Percentiles rank a stretch among this genome's conserved stretches.
These are phyloP conservation scores for Linderniella brevidens DNA, from an alignment of 257 asterid species.

Conservation along the genomic window DNA sequence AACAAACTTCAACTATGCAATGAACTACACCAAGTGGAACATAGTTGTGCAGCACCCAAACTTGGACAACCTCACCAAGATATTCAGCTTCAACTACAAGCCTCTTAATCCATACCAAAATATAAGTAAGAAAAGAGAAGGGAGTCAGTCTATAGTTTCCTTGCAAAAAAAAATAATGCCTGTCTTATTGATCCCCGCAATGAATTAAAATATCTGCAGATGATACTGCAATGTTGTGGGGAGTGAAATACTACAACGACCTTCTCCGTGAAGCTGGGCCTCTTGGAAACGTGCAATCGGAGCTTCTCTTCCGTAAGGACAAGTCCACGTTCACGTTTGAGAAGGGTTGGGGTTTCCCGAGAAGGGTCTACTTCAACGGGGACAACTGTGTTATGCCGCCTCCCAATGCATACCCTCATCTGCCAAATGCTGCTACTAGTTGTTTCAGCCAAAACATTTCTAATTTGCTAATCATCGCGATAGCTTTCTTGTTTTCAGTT, in stretches of 20 bases:
- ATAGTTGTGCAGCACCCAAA: conserved; percentile 46
- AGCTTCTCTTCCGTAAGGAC: conserved; percentile 48
- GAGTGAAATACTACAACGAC: conserved; percentile 42
- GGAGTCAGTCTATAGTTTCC: no score
- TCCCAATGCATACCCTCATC: conserved; percentile 38
- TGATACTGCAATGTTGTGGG: conserved; percentile 57
- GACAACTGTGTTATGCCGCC: conserved; percentile 60
- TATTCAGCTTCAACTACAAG: conserved; percentile 54
- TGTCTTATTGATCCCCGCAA: no score
- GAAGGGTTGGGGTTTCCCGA: conserved; percentile 53
- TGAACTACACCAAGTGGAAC: conserved; percentile 71
- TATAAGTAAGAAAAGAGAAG: conserved; percentile 44
- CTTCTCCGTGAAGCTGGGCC: conserved; percentile 39
- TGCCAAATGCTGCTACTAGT: conserved; percentile 16
- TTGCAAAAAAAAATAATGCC: no score
- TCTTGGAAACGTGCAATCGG: conserved; percentile 46
- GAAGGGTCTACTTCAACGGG: conserved; percentile 50
- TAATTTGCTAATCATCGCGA: no score
- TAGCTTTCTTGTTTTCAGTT: no score
- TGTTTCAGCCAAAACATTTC: no score
- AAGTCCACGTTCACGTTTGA: conserved; percentile 42
- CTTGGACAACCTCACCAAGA: conserved; percentile 40
- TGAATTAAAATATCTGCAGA: conserved; percentile 22
- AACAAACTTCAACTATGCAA: conserved; percentile 65
- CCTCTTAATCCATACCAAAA: conserved; percentile 37